phyloP scores from a whole-genome alignment of 2,329 filamentous ascomycete genomes.

The Truncatella angustata region DNA sequence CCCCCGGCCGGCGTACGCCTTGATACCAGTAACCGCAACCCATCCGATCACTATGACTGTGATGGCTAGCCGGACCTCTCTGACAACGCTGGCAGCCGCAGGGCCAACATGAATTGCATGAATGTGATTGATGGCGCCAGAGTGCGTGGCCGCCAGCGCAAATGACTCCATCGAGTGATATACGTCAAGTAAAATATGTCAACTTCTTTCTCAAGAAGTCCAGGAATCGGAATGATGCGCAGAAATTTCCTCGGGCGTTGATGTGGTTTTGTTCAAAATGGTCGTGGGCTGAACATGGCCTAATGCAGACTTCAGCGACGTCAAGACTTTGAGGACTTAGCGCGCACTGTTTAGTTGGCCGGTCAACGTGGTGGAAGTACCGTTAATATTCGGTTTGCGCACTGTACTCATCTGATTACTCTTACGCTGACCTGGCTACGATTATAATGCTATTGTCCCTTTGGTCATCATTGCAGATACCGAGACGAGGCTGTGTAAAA shows the following conservation, averaged over 20 bases:
- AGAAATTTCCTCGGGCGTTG: background rate
- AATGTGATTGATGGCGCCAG: constrained; percentile 32
- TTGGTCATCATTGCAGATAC: too few species aligned
- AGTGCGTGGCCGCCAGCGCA: constrained; percentile 30
- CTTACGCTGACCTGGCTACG: too few species aligned
- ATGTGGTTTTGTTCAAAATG: too few species aligned
- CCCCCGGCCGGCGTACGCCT: constrained; percentile 15
- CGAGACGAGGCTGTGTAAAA: too few species aligned
- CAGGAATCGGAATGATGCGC: too few species aligned
- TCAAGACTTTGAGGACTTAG: background rate
- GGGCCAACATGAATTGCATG: constrained; percentile 30
- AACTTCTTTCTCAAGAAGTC: too few species aligned
- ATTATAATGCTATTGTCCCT: too few species aligned
- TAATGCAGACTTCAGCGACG: background rate
- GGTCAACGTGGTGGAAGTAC: background rate
- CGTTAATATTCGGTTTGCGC: background rate
- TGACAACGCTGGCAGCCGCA: constrained; percentile 21
- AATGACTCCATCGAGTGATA: constrained; percentile 37
- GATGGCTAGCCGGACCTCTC: constrained; percentile 28
- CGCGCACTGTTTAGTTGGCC: background rate
- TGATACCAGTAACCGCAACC: constrained; percentile 30
- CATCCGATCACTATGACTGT: constrained; percentile 29
- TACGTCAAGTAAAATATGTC: too few species aligned
- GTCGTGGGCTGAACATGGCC: too few species aligned
- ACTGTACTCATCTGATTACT: too few species aligned